These are phyloP conservation scores for Dictyostelium citrinum DNA, from an alignment of 78 protist species.

Conservation along the genomic window DNA sequence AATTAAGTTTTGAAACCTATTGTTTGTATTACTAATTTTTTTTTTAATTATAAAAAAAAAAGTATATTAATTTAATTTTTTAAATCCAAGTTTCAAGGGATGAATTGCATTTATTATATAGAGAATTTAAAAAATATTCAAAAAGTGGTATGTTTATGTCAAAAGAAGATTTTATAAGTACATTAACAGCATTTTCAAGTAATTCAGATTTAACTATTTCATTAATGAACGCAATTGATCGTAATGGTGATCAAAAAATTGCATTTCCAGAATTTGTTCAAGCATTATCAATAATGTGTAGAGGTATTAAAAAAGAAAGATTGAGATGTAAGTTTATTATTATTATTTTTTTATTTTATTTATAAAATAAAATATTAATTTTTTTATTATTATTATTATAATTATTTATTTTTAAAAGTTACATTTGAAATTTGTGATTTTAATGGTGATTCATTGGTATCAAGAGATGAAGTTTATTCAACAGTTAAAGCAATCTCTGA, in stretches of 20 bases:
- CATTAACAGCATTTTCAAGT: neutral
- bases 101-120: constrained; percentile 31
- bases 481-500: neutral
- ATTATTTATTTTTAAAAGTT: constrained; percentile 1
- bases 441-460: constrained; percentile 17
- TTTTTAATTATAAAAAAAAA: neutral
- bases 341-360: neutral
- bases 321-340: constrained; percentile 53
- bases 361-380: neutral
- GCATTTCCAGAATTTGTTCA: constrained; percentile 70
- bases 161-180: neutral
- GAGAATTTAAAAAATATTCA: constrained; percentile 28
- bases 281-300: constrained; percentile 78
- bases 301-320: constrained; percentile 70
- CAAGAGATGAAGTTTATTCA: constrained; percentile 38
- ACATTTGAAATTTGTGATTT: constrained; percentile 63
- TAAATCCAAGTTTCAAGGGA: neutral
- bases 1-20: constrained; percentile 23
- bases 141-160: constrained; percentile 8
- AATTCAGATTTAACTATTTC: constrained; percentile 23
- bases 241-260: constrained; percentile 61
- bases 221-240: constrained; percentile 50
- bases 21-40: neutral
- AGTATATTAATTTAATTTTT: neutral
- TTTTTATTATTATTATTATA: neutral